A percentile compares a stretch with the other conserved stretches of the same genome.
Conservation (phyloP, 2,329 filamentous ascomycete genomes). For the Sclerotinia spermophila region DNA sequence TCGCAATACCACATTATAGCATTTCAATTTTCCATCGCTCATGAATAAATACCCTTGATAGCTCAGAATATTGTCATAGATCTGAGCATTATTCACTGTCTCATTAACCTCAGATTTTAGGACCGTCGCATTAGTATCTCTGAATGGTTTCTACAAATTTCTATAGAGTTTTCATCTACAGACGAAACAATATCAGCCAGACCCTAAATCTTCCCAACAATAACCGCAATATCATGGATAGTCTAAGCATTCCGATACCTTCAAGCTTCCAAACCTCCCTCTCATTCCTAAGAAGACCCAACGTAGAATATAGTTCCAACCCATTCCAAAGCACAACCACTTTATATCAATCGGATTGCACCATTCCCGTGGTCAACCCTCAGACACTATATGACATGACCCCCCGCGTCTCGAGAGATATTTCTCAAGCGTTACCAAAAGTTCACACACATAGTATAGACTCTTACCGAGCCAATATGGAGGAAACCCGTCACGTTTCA, state of each 20-base stretch:
- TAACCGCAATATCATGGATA: not conserved
- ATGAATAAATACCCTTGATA: not conserved
- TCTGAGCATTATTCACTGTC: not conserved
- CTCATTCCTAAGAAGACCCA: not conserved
- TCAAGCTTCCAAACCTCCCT: not conserved
- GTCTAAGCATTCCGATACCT: not conserved
- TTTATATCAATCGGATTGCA: not conserved
- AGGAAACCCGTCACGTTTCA: no score
- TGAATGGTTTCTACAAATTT: not conserved
- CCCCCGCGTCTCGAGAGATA: not conserved
- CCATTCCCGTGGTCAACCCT: not conserved
- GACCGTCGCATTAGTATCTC: not conserved
- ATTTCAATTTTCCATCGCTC: not conserved
- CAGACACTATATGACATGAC: not conserved
- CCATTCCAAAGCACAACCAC: not conserved
- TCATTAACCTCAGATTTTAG: not conserved
- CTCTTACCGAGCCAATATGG: no score
- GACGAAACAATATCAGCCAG: rapidly evolving
- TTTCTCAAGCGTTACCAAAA: not conserved
- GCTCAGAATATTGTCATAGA: not conserved
- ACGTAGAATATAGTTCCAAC: not conserved
- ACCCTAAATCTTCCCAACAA: not conserved
- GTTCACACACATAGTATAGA: not conserved
- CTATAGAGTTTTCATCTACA: not conserved
- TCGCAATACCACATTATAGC: not conserved